Evolutionary conservation across 148 eudicot species (phyloP).

Genomic region (Nepenthes mirabilis): DNA sequence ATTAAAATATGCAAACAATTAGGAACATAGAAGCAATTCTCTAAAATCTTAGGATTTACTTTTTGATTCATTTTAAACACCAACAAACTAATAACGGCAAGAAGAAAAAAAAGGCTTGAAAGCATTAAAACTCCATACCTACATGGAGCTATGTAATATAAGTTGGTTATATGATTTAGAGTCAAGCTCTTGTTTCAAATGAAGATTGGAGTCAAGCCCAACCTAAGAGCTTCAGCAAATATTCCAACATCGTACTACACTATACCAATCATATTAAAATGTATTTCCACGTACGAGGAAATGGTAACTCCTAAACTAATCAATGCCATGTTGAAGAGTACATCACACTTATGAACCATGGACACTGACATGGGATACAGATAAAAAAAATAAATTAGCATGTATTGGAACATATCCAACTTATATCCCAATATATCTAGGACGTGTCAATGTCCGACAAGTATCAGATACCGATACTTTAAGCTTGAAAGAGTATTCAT

Average conservation of each 20-base stretch:
- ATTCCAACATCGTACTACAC: slow-evolving; percentile 72
- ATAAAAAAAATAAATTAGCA: no score
- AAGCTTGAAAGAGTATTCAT: no score
- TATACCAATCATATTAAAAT: slow-evolving; percentile 73
- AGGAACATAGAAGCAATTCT: background rate
- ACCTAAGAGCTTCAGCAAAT: slow-evolving; percentile 79
- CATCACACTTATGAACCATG: slow-evolving; percentile 9
- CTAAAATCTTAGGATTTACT: no score
- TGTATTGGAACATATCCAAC: no score
- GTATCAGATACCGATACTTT: no score
- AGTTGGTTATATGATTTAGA: slow-evolving; percentile 75
- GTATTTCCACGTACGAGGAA: slow-evolving; percentile 81
- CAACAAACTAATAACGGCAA: background rate
- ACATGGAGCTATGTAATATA: slow-evolving; percentile 95
- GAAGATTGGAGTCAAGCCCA: slow-evolving; percentile 80
- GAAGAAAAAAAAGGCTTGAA: background rate
- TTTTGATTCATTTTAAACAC: no score
- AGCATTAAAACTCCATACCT: slow-evolving; percentile 28
- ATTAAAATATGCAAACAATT: background rate
- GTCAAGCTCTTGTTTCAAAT: slow-evolving; percentile 81
- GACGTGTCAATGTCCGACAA: no score
- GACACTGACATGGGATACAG: no score
- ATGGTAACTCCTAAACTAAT: slow-evolving; percentile 80
- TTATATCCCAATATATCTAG: no score
- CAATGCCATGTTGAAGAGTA: slow-evolving; percentile 71